Evolutionary conservation across 441 rosid genomes (phyloP).

Genomic region (Gossypium gossypioides): DNA sequence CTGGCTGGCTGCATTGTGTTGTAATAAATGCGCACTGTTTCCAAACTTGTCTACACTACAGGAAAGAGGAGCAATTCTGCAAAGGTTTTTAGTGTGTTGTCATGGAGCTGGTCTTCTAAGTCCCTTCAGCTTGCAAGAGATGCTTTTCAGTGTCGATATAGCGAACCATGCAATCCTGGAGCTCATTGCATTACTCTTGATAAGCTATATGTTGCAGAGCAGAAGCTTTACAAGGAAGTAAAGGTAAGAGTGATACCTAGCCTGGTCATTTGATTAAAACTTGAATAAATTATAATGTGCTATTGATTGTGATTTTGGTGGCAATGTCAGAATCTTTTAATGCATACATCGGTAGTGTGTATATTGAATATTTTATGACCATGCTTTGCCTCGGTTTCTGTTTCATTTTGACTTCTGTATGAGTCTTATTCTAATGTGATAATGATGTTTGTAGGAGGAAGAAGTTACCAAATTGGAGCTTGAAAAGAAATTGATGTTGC

Average conservation of each 20-base stretch:
- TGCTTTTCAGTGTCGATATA: constrained; percentile 28
- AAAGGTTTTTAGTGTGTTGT: constrained; percentile 77
- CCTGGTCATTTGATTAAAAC: neutral
- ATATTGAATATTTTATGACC: neutral
- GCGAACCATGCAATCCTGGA: constrained; percentile 74
- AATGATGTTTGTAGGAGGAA: constrained; percentile 50
- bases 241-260: constrained; percentile 40
- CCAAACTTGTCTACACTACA: constrained; percentile 22
- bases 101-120: constrained; percentile 91
- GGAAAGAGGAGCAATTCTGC: constrained; percentile 77
- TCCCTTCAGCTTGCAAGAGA: constrained; percentile 46
- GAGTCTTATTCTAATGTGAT: neutral
- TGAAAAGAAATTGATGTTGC: constrained; percentile 52
- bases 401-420: neutral
- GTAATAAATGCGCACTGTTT: neutral
- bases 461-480: constrained; percentile 60
- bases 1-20: neutral
- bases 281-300: neutral
- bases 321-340: neutral
- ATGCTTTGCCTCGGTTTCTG: neutral
- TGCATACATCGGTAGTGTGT: neutral
- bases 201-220: constrained; percentile 65
- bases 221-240: constrained; percentile 69
- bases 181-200: constrained; percentile 76
- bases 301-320: neutral